Evolutionary conservation across 2,329 filamentous ascomycete genomes (phyloP).

Genomic region (Chaetothyriales sp.): DNA sequence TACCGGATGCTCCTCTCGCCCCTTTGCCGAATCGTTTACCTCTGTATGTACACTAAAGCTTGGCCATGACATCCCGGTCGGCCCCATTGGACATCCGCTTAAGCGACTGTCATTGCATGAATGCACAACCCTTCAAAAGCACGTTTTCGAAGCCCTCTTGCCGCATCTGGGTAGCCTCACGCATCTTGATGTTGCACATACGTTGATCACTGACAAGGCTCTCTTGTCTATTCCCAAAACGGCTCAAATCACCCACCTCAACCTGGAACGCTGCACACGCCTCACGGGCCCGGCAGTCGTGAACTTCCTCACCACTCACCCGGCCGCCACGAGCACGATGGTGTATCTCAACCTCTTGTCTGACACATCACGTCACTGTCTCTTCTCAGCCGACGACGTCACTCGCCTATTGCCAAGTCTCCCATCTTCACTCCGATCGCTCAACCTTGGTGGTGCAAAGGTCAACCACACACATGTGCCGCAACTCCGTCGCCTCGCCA

Average conservation of each 20-base stretch:
- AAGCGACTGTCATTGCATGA: conserved; percentile 62
- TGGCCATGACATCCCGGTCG: background rate
- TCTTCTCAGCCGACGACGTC: conserved; percentile 52
- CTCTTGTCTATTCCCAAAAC: conserved; percentile 55
- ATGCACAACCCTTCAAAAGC: conserved; percentile 53
- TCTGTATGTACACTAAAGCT: conserved; percentile 32
- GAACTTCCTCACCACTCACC: conserved; percentile 55
- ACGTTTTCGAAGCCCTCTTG: conserved; percentile 53
- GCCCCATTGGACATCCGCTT: conserved; percentile 34
- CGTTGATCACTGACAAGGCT: conserved; percentile 57
- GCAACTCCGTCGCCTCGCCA: conserved; percentile 48
- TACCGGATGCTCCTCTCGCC: conserved; percentile 55
- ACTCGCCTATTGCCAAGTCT: conserved; percentile 49
- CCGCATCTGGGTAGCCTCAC: conserved; percentile 56
- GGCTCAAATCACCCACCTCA: conserved; percentile 60
- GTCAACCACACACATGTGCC: conserved; percentile 51
- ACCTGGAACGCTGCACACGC: conserved; percentile 59
- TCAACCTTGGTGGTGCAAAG: conserved; percentile 61
- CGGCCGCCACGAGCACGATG: conserved; percentile 48
- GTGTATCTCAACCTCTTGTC: conserved; percentile 59
- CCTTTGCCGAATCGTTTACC: conserved; percentile 52
- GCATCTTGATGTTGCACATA: conserved; percentile 66
- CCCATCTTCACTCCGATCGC: conserved; percentile 51
- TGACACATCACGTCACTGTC: conserved; percentile 56
- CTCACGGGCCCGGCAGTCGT: conserved; percentile 53